Evolutionary conservation across 495 filamentous ascomycete genomes (phyloP).

Genomic region (Cercophora scortea): DNA sequence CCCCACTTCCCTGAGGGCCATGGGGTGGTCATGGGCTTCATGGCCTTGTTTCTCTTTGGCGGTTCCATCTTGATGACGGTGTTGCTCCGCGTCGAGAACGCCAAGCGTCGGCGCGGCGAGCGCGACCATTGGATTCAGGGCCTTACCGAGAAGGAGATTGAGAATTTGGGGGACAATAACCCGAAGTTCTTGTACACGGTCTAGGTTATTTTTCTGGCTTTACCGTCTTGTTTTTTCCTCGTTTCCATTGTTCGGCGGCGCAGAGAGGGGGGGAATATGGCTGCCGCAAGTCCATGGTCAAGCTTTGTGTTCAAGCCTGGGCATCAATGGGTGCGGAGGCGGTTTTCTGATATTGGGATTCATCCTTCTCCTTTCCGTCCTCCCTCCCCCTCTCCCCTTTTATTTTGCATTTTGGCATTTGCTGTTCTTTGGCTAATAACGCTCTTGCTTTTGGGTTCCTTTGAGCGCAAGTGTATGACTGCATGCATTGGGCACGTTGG

Average conservation of each 20-base stretch:
- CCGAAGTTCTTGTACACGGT: slow-evolving; percentile 74
- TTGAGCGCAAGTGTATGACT: no score
- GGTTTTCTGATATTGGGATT: no score
- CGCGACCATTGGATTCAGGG: slow-evolving; percentile 63
- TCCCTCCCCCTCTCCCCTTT: no score
- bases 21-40: slow-evolving; percentile 38
- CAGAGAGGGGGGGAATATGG: no score
- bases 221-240: not conserved
- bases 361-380: no score
- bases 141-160: slow-evolving; percentile 49
- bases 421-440: no score
- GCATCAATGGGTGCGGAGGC: no score
- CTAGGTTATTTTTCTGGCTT: not conserved
- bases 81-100: slow-evolving; percentile 59
- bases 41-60: slow-evolving; percentile 43
- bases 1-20: slow-evolving; percentile 42
- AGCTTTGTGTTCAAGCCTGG: not conserved
- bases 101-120: slow-evolving; percentile 50
- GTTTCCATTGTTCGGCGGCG: not conserved
- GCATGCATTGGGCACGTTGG: no score
- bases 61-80: slow-evolving; percentile 54
- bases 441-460: no score
- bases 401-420: no score
- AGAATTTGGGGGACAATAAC: slow-evolving; percentile 59
- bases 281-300: not conserved